These are phyloP conservation scores for Tetrapisispora arboricola DNA, from an alignment of 805 yeast species.

Conservation along the genomic window DNA sequence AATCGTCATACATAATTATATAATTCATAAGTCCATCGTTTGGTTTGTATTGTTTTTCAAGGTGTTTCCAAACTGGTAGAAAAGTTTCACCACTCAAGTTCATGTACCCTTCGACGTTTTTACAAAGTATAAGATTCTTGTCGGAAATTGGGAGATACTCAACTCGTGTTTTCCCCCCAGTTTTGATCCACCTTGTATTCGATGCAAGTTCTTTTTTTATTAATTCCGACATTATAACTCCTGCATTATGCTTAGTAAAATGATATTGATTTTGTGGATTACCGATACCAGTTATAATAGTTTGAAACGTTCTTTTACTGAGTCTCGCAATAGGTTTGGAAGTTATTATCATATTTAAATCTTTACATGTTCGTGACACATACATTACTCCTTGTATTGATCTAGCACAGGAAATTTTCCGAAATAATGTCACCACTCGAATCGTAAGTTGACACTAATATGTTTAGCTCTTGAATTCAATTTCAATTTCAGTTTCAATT, in stretches of 20 bases:
- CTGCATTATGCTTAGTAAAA: constrained; percentile 70
- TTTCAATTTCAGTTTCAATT: no score
- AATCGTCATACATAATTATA: constrained; percentile 71
- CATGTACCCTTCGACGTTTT: constrained; percentile 49
- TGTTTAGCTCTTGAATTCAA: no score
- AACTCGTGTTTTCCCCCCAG: background rate
- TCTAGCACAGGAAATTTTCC: no score
- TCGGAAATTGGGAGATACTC: background rate
- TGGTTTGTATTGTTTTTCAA: constrained; percentile 10
- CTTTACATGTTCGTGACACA: background rate
- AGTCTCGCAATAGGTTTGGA: background rate
- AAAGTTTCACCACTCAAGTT: constrained; percentile 59
- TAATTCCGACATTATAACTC: constrained; percentile 44
- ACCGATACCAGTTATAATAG: constrained; percentile 39
- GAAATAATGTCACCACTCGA: no score
- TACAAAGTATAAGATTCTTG: constrained; percentile 34
- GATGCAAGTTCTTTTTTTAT: constrained; percentile 19
- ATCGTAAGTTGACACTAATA: no score
- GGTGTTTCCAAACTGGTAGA: constrained; percentile 35
- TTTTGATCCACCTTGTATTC: background rate
- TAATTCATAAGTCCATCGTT: constrained; percentile 16
- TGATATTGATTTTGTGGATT: constrained; percentile 59
- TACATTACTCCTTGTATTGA: no score
- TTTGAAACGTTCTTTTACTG: constrained; percentile 1
- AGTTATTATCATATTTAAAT: background rate